Evolutionary conservation across 306 rosid species (phyloP).

Genomic region (Fragaria nilgerrensis): DNA sequence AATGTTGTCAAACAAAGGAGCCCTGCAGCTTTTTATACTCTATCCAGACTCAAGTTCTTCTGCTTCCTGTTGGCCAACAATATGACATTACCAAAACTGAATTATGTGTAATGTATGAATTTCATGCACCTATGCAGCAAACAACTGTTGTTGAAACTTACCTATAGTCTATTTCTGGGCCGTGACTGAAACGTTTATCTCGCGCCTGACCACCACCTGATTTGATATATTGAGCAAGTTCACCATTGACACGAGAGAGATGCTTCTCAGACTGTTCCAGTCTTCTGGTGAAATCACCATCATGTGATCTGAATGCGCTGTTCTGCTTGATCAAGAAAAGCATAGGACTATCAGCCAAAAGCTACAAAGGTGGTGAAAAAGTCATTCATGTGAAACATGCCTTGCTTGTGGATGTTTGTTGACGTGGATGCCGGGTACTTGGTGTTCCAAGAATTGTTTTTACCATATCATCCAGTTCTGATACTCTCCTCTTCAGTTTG

Average conservation of each 20-base stretch:
- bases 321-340: constrained; percentile 38
- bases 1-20: background rate
- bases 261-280: constrained; percentile 55
- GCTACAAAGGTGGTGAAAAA: background rate
- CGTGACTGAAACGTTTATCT: constrained; percentile 24
- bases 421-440: constrained; percentile 32
- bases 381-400: constrained; percentile 20
- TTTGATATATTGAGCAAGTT: constrained; percentile 46
- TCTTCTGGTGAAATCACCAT: constrained; percentile 49
- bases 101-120: background rate
- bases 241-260: constrained; percentile 59
- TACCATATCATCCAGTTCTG: constrained; percentile 77
- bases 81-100: constrained; percentile 3
- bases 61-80: constrained; percentile 8
- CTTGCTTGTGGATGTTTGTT: constrained; percentile 45
- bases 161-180: constrained; percentile 24
- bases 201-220: constrained; percentile 44
- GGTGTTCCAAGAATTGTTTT: constrained; percentile 48
- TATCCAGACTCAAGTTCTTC: constrained; percentile 11
- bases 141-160: background rate
- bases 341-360: constrained; percentile 14
- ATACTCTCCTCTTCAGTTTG: constrained; percentile 58
- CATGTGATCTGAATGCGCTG: constrained; percentile 32
- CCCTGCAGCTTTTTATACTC: background rate
- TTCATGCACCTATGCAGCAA: constrained; percentile 19